Percentiles rank a stretch among this genome's conserved stretches.
These are phyloP conservation scores for Tilletia setariae DNA, from an alignment of 1,284 basidiomycete species.

Conservation along the genomic window DNA sequence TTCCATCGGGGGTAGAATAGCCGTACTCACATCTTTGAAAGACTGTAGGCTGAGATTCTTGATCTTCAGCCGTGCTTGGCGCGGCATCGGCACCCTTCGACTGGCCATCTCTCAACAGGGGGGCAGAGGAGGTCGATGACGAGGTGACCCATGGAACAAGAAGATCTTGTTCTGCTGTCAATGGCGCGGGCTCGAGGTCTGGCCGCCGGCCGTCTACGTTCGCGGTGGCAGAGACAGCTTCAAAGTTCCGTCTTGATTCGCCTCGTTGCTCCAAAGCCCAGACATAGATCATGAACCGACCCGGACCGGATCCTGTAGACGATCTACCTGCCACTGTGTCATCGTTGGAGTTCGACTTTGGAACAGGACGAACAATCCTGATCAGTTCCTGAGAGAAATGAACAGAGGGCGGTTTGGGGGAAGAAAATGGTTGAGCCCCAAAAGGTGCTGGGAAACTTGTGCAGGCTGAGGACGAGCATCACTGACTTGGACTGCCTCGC, in stretches of 20 bases:
- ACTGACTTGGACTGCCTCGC: slow-evolving; percentile 36
- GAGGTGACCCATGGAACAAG: slow-evolving; percentile 50
- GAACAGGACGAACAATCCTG: slow-evolving; percentile 57
- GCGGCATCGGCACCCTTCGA: background rate
- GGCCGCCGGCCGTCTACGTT: slow-evolving; percentile 18
- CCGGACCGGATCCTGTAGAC: slow-evolving; percentile 56
- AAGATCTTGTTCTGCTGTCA: slow-evolving; percentile 41
- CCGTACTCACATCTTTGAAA: slow-evolving; percentile 46
- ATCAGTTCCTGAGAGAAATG: background rate
- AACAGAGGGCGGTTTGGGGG: no score
- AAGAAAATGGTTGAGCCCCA: background rate
- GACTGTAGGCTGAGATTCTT: slow-evolving; percentile 21
- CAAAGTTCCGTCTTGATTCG: slow-evolving; percentile 43
- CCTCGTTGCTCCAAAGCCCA: slow-evolving; percentile 93
- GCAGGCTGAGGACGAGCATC: background rate
- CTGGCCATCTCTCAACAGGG: background rate
- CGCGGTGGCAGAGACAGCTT: slow-evolving; percentile 18
- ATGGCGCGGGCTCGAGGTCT: slow-evolving; percentile 25
- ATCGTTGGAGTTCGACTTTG: slow-evolving; percentile 23
- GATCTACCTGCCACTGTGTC: slow-evolving; percentile 29
- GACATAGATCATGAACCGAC: slow-evolving; percentile 88
- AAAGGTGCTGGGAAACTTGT: background rate
- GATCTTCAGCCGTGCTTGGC: background rate
- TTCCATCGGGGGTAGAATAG: background rate
- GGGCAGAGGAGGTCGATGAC: background rate